A percentile compares a stretch with the other conserved stretches of the same genome.
Conservation (phyloP, 169 alveolate genomes). For the Cryptosporidium ubiquitum region DNA sequence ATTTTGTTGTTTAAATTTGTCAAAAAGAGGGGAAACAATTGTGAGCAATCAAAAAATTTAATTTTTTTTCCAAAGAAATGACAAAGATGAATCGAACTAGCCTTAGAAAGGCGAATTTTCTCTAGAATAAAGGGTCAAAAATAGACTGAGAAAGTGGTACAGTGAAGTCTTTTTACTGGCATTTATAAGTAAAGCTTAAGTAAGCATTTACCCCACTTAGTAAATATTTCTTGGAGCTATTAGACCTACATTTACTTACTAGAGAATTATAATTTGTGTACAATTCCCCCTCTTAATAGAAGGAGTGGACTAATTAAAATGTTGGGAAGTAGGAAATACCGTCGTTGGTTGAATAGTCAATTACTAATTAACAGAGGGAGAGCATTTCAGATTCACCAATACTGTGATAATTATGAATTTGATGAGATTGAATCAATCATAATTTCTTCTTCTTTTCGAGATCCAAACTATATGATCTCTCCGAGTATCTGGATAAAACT, state of each 20-base stretch:
- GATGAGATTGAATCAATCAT: constrained; percentile 17
- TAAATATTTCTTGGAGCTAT: neutral
- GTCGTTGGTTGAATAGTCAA: constrained; percentile 49
- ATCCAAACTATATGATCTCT: neutral
- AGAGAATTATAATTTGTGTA: neutral
- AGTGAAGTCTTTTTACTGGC: neutral
- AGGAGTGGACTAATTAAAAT: neutral
- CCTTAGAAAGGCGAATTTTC: neutral
- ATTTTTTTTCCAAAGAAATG: neutral
- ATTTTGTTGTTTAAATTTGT: neutral
- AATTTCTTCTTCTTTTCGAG: constrained; percentile 21
- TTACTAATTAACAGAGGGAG: constrained; percentile 8
- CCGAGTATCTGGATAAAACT: constrained; percentile 38
- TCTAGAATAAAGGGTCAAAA: neutral
- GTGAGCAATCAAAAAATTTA: neutral
- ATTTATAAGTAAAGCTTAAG: neutral
- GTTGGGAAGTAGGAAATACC: constrained; percentile 55
- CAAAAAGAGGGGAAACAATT: neutral
- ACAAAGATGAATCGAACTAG: neutral
- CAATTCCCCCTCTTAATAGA: neutral
- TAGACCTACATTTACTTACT: neutral
- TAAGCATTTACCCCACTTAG: neutral
- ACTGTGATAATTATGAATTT: constrained; percentile 6
- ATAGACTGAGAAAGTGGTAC: neutral
- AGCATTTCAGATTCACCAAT: constrained; percentile 14